phyloP scores from a whole-genome alignment of 2,329 filamentous ascomycete genomes.

The Sclerotinia glacialis region DNA sequence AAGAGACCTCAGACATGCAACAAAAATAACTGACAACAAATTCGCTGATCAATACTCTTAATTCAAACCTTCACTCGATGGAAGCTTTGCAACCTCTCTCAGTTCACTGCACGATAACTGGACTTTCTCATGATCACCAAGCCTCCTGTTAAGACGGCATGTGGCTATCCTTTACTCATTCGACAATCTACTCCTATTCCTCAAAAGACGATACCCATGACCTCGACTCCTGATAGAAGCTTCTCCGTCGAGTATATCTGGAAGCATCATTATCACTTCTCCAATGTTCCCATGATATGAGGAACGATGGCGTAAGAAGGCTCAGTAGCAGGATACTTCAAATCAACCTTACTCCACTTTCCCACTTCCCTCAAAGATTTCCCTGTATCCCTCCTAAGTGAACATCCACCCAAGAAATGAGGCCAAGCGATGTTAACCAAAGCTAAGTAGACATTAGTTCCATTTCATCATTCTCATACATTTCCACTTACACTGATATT shows the following conservation, averaged over 20 bases:
- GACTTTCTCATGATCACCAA: neutral
- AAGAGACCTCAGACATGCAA: neutral
- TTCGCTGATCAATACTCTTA: neutral
- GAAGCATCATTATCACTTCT: conserved; percentile 28
- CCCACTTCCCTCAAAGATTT: conserved; percentile 32
- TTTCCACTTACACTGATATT: conserved; percentile 34
- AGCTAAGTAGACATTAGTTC: conserved; percentile 27
- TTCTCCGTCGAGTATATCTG: no score
- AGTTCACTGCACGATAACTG: no score
- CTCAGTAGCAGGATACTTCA: conserved; percentile 31
- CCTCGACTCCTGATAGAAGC: neutral
- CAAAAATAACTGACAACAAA: neutral
- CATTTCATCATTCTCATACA: no score
- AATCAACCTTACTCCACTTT: conserved; percentile 34
- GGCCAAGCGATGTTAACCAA: conserved; percentile 34
- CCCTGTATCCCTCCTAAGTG: conserved; percentile 34
- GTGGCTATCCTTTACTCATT: neutral
- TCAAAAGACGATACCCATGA: no score
- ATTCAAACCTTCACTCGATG: neutral
- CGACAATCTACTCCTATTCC: neutral
- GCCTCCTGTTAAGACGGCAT: no score
- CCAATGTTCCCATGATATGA: conserved; percentile 33
- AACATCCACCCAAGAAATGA: conserved; percentile 35
- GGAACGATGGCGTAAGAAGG: conserved; percentile 33
- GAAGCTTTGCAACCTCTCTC: neutral